A percentile compares a stretch with the other conserved stretches of the same genome.
Evolutionary conservation across 1,139 yeast species (phyloP).

Genomic region (Blastobotrys indianensis): DNA sequence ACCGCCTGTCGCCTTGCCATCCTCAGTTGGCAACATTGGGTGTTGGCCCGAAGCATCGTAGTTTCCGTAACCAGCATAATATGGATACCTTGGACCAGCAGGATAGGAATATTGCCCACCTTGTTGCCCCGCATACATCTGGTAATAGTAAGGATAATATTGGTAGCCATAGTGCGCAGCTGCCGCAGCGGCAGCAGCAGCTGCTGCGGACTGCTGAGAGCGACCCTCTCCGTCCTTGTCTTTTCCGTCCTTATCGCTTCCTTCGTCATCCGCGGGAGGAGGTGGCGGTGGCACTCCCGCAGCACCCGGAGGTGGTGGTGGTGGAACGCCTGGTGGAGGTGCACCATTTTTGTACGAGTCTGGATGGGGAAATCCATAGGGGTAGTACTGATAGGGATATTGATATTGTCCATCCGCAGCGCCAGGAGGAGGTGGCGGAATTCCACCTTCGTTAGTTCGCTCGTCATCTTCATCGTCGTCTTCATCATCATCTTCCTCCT

Average conservation of each 20-base stretch:
- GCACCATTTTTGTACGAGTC: not conserved
- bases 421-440: not conserved
- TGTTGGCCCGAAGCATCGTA: not conserved
- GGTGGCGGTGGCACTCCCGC: constrained; percentile 3
- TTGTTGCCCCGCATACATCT: constrained; percentile 3
- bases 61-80: not conserved
- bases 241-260: not conserved
- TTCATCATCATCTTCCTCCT: constrained; percentile 4
- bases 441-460: not conserved
- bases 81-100: not conserved
- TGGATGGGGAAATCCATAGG: not conserved
- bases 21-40: constrained; percentile 5
- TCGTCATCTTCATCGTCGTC: constrained; percentile 7
- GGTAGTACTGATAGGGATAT: not conserved
- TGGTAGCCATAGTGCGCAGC: constrained; percentile 7
- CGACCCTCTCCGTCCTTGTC: constrained; percentile 2
- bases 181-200: constrained; percentile 11
- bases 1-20: constrained; percentile 8
- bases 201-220: constrained; percentile 9
- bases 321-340: not conserved
- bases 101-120: not conserved
- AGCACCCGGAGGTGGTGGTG: constrained; percentile 3
- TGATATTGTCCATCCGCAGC: not conserved
- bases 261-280: not conserved
- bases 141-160: constrained; percentile 9